These are phyloP conservation scores for Heimioporus sp. DNA, from an alignment of 768 basidiomycete genomes.

Conservation along the genomic window DNA sequence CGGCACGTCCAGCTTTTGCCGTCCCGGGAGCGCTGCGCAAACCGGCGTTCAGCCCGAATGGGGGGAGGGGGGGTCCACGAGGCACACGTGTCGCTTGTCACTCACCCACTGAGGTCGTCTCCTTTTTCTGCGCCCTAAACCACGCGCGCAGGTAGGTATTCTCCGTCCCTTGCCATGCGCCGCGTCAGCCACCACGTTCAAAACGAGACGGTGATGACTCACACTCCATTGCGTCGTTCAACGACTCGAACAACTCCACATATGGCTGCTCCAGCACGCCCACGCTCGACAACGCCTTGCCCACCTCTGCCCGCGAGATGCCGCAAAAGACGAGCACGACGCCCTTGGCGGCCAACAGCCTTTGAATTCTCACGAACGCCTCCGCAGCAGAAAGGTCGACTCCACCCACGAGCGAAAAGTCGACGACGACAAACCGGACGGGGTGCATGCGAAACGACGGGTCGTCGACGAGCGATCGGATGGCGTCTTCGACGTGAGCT, in stretches of 20 bases:
- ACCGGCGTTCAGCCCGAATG: background rate
- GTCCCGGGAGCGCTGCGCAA: constrained; percentile 52
- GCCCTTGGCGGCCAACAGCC: constrained; percentile 69
- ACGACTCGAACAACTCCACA: constrained; percentile 77
- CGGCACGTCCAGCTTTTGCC: constrained; percentile 49
- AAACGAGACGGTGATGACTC: constrained; percentile 25
- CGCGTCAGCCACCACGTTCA: constrained; percentile 4
- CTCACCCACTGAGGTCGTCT: constrained; percentile 45
- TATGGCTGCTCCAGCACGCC: constrained; percentile 72
- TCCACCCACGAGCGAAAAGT: constrained; percentile 81
- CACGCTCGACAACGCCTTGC: constrained; percentile 73
- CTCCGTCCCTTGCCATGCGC: constrained; percentile 67
- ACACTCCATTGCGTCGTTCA: constrained; percentile 95
- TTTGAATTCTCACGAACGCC: constrained; percentile 89
- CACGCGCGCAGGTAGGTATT: constrained; percentile 86
- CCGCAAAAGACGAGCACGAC: constrained; percentile 92
- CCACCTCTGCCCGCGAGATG: constrained; percentile 60
- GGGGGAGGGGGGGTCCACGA: background rate
- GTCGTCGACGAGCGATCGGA: constrained; percentile 69
- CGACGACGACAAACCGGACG: constrained; percentile 87
- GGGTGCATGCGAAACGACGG: constrained; percentile 72
- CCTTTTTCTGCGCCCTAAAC: constrained; percentile 65
- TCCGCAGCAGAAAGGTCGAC: constrained; percentile 96
- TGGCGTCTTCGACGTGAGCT: constrained; percentile 81
- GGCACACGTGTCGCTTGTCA: constrained; percentile 13